phyloP scores from a whole-genome alignment of 331 rosid species.

The Saraca asoca region DNA sequence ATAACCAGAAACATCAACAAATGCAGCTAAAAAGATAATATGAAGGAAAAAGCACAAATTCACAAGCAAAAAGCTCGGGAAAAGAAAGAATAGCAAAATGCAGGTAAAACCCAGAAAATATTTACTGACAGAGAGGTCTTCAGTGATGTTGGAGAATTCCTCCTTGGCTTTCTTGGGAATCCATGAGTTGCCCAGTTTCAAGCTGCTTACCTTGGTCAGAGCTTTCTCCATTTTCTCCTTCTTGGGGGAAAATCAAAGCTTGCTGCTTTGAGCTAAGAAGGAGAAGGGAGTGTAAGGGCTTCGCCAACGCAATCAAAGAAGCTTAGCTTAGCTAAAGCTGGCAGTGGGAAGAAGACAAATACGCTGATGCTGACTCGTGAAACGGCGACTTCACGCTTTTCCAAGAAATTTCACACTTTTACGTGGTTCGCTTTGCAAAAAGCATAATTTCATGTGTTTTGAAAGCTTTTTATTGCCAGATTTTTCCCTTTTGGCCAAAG shows the following conservation, averaged over 20 bases:
- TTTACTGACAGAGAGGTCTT: constrained; percentile 64
- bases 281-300: not conserved
- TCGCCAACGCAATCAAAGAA: constrained; percentile 22
- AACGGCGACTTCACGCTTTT: constrained; percentile 37
- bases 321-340: constrained; percentile 31
- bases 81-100: not conserved
- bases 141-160: constrained; percentile 73
- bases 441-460: too few relatives aligned
- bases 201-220: constrained; percentile 70
- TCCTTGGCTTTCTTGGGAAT: constrained; percentile 85
- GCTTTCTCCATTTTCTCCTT: constrained; percentile 77
- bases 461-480: too few relatives aligned
- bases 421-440: too few relatives aligned
- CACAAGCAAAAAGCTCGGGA: not conserved
- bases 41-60: not conserved
- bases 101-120: not conserved
- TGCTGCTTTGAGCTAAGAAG: not conserved
- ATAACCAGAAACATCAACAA: not conserved
- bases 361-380: constrained; percentile 33
- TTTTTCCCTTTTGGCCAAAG: too few relatives aligned
- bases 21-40: not conserved
- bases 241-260: constrained; percentile 26
- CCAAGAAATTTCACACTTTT: not conserved
- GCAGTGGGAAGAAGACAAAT: constrained; percentile 49
- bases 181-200: constrained; percentile 80